Conservation (phyloP, 116 monocot species). For the Thalassia testudinum region DNA sequence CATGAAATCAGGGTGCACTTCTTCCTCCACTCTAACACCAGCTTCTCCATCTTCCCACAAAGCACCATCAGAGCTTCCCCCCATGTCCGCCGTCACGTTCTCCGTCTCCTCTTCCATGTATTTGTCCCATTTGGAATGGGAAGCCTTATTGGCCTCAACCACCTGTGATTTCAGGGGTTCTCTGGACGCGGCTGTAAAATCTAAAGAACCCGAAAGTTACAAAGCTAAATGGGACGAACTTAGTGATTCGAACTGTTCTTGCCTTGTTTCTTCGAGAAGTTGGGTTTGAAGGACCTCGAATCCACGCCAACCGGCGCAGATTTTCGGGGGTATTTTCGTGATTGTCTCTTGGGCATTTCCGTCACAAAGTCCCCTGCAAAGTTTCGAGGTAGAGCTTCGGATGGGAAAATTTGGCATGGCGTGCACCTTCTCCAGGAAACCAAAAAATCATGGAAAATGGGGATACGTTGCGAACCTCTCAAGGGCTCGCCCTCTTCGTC, state of each 20-base stretch:
- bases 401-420: too few relatives aligned
- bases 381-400: too few relatives aligned
- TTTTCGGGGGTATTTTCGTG: neutral
- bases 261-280: slow-evolving; percentile 3
- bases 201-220: neutral
- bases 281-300: neutral
- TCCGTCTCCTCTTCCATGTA: slow-evolving; percentile 13
- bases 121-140: slow-evolving; percentile 26
- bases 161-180: neutral
- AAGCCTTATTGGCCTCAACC: neutral
- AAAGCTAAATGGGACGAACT: neutral
- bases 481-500: slow-evolving; percentile 2
- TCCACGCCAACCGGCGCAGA: neutral
- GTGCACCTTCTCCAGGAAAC: neutral
- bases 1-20: slow-evolving; percentile 57
- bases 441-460: neutral
- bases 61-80: neutral
- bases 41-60: neutral
- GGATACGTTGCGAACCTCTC: neutral
- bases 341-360: neutral
- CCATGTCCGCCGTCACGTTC: neutral
- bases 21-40: slow-evolving; percentile 31
- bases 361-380: neutral
- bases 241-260: neutral
- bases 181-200: neutral